Evolutionary conservation across 2,329 filamentous ascomycete species (phyloP).

Genomic region (Microdochium bolleyi): DNA sequence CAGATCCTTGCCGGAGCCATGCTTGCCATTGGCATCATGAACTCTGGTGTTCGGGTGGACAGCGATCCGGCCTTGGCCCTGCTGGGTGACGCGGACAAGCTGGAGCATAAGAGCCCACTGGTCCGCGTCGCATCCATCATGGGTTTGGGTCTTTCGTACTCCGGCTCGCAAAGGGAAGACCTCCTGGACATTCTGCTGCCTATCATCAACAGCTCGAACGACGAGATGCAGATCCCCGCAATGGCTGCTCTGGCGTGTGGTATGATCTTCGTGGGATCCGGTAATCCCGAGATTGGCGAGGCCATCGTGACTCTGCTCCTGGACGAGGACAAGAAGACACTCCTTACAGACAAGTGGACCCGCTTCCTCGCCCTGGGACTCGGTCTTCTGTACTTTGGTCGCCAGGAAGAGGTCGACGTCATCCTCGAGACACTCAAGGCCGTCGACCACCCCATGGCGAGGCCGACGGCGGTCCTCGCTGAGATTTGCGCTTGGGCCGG

Average conservation of each 20-base stretch:
- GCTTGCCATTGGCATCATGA: slow-evolving; percentile 92
- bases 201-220: slow-evolving; percentile 73
- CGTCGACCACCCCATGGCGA: slow-evolving; percentile 93
- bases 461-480: slow-evolving; percentile 87
- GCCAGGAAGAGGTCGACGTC: slow-evolving; percentile 97
- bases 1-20: slow-evolving; percentile 83
- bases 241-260: slow-evolving; percentile 92
- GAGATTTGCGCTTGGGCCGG: slow-evolving; percentile 98
- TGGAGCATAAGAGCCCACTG: slow-evolving; percentile 69
- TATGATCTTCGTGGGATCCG: slow-evolving; percentile 87
- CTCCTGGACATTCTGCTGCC: slow-evolving; percentile 80
- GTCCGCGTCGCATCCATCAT: slow-evolving; percentile 84
- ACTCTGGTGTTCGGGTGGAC: slow-evolving; percentile 82
- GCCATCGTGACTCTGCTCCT: slow-evolving; percentile 87
- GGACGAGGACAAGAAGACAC: slow-evolving; percentile 83
- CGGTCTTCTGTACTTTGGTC: slow-evolving; percentile 88
- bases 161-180: slow-evolving; percentile 86
- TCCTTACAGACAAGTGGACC: slow-evolving; percentile 97
- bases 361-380: slow-evolving; percentile 92
- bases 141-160: slow-evolving; percentile 91
- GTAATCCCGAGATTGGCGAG: slow-evolving; percentile 83
- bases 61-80: slow-evolving; percentile 86
- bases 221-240: slow-evolving; percentile 92
- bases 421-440: slow-evolving; percentile 95
- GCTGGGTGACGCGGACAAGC: slow-evolving; percentile 70